These are phyloP conservation scores for Cucurbita ficifolia DNA, from an alignment of 306 rosid genomes.

Conservation along the genomic window DNA sequence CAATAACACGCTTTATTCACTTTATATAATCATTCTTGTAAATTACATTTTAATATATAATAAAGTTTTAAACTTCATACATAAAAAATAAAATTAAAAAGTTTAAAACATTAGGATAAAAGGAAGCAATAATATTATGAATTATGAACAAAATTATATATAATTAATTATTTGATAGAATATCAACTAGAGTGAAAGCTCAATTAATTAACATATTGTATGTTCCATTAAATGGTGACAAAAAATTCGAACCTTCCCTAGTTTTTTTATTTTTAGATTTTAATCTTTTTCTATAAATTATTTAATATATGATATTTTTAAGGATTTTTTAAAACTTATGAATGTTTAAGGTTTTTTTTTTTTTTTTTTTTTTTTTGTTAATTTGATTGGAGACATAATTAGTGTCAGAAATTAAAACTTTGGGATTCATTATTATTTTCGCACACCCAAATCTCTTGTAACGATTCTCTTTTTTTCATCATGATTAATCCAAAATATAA, in stretches of 20 bases:
- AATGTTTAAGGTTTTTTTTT: background rate
- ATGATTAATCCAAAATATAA: background rate
- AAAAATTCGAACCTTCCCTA: too few species aligned
- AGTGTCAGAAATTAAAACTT: background rate
- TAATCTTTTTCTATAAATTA: too few species aligned
- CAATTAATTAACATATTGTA: too few species aligned
- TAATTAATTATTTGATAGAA: too few species aligned
- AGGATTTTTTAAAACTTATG: background rate
- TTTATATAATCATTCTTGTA: background rate
- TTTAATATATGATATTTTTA: background rate
- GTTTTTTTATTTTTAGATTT: too few species aligned
- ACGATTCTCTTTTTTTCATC: background rate
- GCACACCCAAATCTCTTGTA: background rate
- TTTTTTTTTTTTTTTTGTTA: background rate
- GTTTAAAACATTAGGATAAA: too few species aligned
- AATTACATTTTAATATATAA: background rate
- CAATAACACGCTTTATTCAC: background rate
- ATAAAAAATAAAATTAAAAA: too few species aligned
- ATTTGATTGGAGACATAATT: slow-evolving; percentile 6
- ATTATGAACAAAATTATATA: too few species aligned
- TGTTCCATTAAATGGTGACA: too few species aligned
- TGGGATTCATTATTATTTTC: background rate
- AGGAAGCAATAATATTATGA: too few species aligned
- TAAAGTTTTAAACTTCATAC: background rate
- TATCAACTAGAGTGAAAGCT: too few species aligned